A percentile compares a stretch with the other conserved stretches of the same genome.
Evolutionary conservation across 805 yeast genomes (phyloP).

Genomic region (Pichia manshurica): DNA sequence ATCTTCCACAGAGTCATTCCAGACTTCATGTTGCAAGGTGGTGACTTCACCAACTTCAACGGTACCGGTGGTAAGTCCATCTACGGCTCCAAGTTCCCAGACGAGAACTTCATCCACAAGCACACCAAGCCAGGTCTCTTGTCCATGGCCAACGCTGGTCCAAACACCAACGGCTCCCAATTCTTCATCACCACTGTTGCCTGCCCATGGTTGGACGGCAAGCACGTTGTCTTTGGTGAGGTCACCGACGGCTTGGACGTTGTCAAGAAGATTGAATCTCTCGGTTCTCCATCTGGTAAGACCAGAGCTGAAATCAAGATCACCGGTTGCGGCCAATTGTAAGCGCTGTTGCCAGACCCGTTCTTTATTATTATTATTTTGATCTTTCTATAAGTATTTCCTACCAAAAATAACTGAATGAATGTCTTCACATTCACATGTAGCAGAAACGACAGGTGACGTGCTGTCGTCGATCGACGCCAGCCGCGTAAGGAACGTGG

Average conservation of each 20-base stretch:
- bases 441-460: too few relatives aligned
- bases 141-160: conserved; percentile 93
- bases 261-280: conserved; percentile 80
- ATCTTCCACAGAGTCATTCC: conserved; percentile 97
- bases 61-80: conserved; percentile 93
- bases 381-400: not conserved
- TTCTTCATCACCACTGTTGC: conserved; percentile 81
- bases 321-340: conserved; percentile 55
- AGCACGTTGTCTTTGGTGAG: conserved; percentile 76
- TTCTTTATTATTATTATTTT: too few relatives aligned
- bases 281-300: conserved; percentile 48
- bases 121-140: conserved; percentile 78
- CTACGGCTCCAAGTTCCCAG: conserved; percentile 58
- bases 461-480: too few relatives aligned
- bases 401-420: not conserved
- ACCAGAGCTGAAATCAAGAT: conserved; percentile 47
- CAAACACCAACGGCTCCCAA: conserved; percentile 89
- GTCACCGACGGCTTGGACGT: conserved; percentile 59
- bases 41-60: conserved; percentile 79
- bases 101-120: conserved; percentile 63
- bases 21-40: conserved; percentile 95
- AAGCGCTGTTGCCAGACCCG: too few relatives aligned
- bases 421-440: too few relatives aligned
- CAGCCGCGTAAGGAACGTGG: too few relatives aligned
- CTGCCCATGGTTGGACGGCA: conserved; percentile 74